Percentiles rank a stretch among this genome's conserved stretches.
Evolutionary conservation across 2,329 filamentous ascomycete genomes (phyloP).

Genomic region (Leptodontidium sp.): DNA sequence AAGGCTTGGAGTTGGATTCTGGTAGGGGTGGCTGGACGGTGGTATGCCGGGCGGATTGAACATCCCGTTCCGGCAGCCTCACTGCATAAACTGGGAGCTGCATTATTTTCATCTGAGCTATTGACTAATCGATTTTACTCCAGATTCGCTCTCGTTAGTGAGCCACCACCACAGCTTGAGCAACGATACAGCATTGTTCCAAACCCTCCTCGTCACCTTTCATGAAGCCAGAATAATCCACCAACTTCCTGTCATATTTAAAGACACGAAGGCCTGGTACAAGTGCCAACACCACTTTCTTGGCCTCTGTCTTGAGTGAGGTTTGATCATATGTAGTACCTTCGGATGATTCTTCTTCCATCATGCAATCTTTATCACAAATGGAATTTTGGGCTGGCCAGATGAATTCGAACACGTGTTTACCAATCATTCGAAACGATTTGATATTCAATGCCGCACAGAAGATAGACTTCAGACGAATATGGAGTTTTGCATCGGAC

Average conservation of each 20-base stretch:
- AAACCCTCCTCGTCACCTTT: not conserved
- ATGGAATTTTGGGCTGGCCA: not conserved
- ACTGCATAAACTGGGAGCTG: not conserved
- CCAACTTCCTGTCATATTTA: constrained; percentile 2
- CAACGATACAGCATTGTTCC: not conserved
- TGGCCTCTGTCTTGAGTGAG: not conserved
- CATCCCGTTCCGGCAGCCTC: too few relatives aligned
- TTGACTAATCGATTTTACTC: too few relatives aligned
- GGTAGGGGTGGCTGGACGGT: not conserved
- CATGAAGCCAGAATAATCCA: not conserved
- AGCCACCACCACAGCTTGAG: not conserved
- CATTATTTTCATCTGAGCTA: too few relatives aligned
- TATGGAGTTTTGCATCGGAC: not conserved
- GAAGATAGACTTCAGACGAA: not conserved
- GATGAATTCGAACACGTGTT: not conserved
- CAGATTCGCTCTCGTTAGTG: not conserved
- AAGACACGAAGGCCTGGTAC: not conserved
- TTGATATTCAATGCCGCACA: not conserved
- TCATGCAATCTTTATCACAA: not conserved
- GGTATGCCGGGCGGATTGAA: not conserved
- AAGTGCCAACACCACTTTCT: not conserved
- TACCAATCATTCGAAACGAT: not conserved
- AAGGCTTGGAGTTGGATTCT: not conserved
- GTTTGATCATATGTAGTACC: not conserved
- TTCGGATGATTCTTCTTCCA: not conserved